Conservation (phyloP, 83 land plant species). For the Picea abies region DNA sequence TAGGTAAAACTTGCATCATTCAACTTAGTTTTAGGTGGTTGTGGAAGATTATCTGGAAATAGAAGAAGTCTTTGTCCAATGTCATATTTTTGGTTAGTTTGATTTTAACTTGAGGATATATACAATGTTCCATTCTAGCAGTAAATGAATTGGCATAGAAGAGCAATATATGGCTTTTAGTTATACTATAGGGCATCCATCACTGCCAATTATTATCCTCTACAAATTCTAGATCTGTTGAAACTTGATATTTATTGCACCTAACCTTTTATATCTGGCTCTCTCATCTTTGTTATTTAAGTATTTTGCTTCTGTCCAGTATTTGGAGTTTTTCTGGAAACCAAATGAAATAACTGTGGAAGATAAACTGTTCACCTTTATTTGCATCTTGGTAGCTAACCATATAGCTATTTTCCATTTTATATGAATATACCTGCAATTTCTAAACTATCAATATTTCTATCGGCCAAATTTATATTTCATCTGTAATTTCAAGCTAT, state of each 20-base stretch:
- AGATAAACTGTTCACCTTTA: background rate
- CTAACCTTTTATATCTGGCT: background rate
- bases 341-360: background rate
- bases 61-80: background rate
- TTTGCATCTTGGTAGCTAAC: background rate
- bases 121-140: background rate
- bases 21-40: background rate
- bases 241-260: background rate
- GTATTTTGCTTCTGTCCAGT: background rate
- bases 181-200: background rate
- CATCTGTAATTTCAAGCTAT: background rate
- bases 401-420: background rate
- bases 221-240: background rate
- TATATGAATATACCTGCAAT: background rate
- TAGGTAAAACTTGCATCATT: background rate
- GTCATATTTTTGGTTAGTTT: background rate
- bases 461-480: background rate
- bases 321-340: background rate
- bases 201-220: background rate
- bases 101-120: background rate
- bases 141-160: constrained; percentile 7
- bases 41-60: background rate
- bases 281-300: background rate
- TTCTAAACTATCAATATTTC: background rate
- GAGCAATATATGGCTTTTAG: background rate